Evolutionary conservation across 192 early-diverging fungal species (phyloP).

Genomic region (Coemansia sp.): DNA sequence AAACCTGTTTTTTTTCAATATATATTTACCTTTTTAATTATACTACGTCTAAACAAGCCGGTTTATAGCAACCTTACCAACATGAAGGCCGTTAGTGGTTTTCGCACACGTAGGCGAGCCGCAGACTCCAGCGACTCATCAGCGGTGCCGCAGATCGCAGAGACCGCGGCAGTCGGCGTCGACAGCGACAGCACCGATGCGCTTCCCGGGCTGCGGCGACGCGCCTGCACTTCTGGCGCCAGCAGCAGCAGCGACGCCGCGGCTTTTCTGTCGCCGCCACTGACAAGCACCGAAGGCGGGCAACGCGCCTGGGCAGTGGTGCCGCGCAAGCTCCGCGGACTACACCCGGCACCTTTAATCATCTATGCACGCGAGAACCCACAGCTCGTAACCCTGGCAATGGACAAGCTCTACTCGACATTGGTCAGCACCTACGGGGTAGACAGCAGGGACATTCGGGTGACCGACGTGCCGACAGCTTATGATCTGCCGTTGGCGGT

Average conservation of each 20-base stretch:
- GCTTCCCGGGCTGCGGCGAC: conserved; percentile 16
- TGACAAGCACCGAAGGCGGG: not conserved
- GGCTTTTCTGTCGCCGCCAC: conserved; percentile 35
- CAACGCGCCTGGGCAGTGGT: conserved; percentile 38
- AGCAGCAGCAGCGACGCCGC: conserved; percentile 5
- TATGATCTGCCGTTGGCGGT: conserved; percentile 45
- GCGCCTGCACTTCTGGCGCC: conserved; percentile 29
- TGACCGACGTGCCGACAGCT: conserved; percentile 42
- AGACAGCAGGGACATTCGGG: conserved; percentile 43
- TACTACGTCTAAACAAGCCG: no score
- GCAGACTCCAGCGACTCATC: not conserved
- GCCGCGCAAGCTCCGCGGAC: conserved; percentile 49
- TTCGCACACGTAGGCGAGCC: conserved; percentile 44
- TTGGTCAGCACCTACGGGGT: conserved; percentile 28
- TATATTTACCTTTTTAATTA: no score
- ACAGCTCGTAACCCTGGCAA: conserved; percentile 17
- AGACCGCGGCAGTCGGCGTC: not conserved
- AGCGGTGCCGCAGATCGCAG: not conserved
- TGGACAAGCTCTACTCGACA: conserved; percentile 46
- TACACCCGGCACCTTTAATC: conserved; percentile 43
- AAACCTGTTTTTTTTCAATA: no score
- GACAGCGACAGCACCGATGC: not conserved
- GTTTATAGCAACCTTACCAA: no score
- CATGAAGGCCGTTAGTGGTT: conserved; percentile 40
- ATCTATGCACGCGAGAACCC: conserved; percentile 48